Conservation (phyloP, 805 yeast genomes). For the Spencermartinsiella europaea region DNA sequence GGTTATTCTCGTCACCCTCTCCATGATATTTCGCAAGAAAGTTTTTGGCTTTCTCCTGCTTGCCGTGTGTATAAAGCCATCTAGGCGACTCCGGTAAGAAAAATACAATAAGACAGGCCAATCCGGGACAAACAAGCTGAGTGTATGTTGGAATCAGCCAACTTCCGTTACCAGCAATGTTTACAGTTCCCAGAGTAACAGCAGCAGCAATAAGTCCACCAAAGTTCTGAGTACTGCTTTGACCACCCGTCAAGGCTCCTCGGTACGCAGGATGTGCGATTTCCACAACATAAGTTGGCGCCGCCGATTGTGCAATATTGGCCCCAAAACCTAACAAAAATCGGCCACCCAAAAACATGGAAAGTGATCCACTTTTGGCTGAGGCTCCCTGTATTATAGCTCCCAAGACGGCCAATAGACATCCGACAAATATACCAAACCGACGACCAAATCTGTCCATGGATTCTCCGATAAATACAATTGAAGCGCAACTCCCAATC, state of each 20-base stretch:
- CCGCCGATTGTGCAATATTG: conserved; percentile 14
- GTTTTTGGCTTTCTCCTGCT: conserved; percentile 5
- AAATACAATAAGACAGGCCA: conserved; percentile 1
- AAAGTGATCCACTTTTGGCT: conserved; percentile 1
- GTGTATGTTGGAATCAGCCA: conserved; percentile 14
- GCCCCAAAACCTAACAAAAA: conserved; percentile 16
- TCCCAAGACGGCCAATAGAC: conserved; percentile 10
- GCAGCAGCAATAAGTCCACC: conserved; percentile 11
- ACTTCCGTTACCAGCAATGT: conserved; percentile 4
- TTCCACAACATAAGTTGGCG: conserved; percentile 17
- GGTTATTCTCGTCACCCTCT: conserved; percentile 9
- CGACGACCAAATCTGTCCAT: conserved; percentile 14
- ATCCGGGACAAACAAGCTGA: conserved; percentile 10
- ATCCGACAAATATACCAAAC: conserved; percentile 16
- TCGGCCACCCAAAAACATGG: conserved; percentile 12
- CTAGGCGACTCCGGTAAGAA: conserved; percentile 15
- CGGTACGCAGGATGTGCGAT: conserved; percentile 18
- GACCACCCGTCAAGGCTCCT: conserved; percentile 13
- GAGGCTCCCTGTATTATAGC: conserved; percentile 12
- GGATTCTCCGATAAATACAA: conserved; percentile 13
- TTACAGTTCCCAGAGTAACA: conserved; percentile 7
- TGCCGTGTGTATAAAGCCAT: conserved; percentile 11
- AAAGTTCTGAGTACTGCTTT: conserved; percentile 11
- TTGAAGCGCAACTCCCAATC: conserved; percentile 9
- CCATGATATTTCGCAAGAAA: conserved; percentile 12